Evolutionary conservation across 768 basidiomycete species (phyloP).

Genomic region (Tricholoma sp.): DNA sequence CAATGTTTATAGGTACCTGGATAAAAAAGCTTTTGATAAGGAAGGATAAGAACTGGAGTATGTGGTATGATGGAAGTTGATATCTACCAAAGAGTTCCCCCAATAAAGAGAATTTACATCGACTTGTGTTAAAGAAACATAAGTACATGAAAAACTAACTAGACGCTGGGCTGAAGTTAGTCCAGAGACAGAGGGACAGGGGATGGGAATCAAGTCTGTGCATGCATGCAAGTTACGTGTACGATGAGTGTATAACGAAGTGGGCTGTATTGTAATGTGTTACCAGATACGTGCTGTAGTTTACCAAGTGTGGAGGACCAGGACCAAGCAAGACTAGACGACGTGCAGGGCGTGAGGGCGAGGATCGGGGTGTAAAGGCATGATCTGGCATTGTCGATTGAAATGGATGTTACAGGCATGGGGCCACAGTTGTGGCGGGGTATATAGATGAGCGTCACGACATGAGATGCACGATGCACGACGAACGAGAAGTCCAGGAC

Average conservation of each 20-base stretch:
- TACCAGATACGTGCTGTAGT: not conserved
- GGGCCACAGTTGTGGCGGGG: not conserved
- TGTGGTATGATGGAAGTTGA: no score
- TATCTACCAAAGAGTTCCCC: no score
- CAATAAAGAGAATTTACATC: no score
- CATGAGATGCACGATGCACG: not conserved
- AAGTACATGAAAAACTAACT: not conserved
- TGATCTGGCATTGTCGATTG: not conserved
- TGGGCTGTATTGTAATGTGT: not conserved
- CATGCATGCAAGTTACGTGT: not conserved
- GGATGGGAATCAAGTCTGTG: not conserved
- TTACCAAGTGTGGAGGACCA: not conserved
- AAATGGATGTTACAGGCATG: not conserved
- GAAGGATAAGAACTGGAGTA: no score
- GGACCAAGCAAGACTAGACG: not conserved
- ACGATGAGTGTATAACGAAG: not conserved
- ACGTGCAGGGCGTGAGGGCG: not conserved
- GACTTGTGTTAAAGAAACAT: not conserved
- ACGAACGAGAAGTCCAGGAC: not conserved
- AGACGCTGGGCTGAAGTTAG: not conserved
- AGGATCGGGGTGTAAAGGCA: not conserved
- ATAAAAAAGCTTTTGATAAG: no score
- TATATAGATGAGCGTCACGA: conserved; percentile 1
- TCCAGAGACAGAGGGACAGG: not conserved
- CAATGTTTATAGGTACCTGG: no score